Conservation (phyloP, 257 asterid genomes). For the Lithospermum erythrorhizon region DNA sequence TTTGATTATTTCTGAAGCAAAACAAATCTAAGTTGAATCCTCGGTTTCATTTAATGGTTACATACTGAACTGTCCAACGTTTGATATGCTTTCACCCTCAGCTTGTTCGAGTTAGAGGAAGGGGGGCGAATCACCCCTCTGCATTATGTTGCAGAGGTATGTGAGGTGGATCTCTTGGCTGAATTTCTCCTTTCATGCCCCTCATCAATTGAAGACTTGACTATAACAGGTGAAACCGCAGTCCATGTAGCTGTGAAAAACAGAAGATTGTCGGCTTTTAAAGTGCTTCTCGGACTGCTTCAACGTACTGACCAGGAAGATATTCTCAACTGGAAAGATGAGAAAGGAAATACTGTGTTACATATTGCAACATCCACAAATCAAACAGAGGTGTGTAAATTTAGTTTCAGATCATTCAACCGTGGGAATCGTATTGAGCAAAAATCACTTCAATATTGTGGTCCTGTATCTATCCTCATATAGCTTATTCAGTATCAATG, state of each 20-base stretch:
- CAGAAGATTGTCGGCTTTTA: neutral
- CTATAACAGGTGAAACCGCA: neutral
- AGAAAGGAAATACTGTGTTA: neutral
- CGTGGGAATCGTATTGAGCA: too few relatives aligned
- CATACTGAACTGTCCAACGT: neutral
- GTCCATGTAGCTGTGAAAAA: constrained; percentile 8
- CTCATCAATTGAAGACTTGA: constrained; percentile 1
- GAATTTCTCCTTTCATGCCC: constrained; percentile 6
- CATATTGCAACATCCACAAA: constrained; percentile 9
- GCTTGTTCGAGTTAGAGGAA: constrained; percentile 19
- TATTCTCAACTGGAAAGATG: constrained; percentile 3
- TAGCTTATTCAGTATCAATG: too few relatives aligned
- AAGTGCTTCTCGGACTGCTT: constrained; percentile 9
- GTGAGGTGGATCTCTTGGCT: constrained; percentile 2
- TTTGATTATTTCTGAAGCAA: too few relatives aligned
- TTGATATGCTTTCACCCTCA: constrained; percentile 4
- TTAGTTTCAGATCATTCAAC: neutral
- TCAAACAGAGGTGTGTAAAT: constrained; percentile 5
- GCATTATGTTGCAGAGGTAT: constrained; percentile 5
- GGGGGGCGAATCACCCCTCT: constrained; percentile 11
- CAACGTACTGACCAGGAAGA: neutral
- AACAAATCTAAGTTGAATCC: too few relatives aligned
- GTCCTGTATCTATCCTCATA: too few relatives aligned
- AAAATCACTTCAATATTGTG: too few relatives aligned
- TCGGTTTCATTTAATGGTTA: neutral